Evolutionary conservation across 805 yeast genomes (phyloP), one percentile per base, ranked within the genome.

Genomic region (Kazachstania kunashirensis): DNA sequence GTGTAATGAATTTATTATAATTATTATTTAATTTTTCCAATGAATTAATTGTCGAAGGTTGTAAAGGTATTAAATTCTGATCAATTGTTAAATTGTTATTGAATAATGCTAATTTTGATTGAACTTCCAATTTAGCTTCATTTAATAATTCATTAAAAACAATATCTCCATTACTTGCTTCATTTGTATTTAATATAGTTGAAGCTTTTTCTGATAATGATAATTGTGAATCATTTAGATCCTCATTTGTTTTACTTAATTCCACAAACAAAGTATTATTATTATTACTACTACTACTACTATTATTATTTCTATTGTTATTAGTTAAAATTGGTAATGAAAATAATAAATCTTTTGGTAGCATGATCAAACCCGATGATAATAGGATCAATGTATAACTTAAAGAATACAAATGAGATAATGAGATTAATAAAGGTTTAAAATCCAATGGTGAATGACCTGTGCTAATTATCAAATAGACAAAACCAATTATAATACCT

Each of bases 351-450:
- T 47, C 50, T 36, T 40, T 50, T 15, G 62, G 62, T 12, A 56
- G 38, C 5, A 52, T 34, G 3, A 53, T 43, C 7, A 57, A 37
- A 6, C 62, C 62, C 10, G 52, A 45, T 2, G 59, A 39, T 12
- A 57, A 41, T 16, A 57, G 30, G 4, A 53, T 38, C 14, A 57
- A 40, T 0, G 59, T 53, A 34, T 52, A 56, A 13, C 50, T 49
- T 29, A 57, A 38, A 1, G 61, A 57, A 37, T 57, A 57, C 7
- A 57, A 31, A 42, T 57, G 61, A 4, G 60, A 46, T 31, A 56
- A 24, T 1, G 62, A 52, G 13, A 57, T 55, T 12, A 57, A 34
- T 29, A 57, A 41, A 3, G 61, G 54, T 33, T 55, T 57, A 29
- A 55, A 44, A 9, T 53, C 55, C 4, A 34, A 29, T 4, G 54